Evolutionary conservation across 257 asterid species (phyloP).

Genomic region (Nicotiana knightiana): DNA sequence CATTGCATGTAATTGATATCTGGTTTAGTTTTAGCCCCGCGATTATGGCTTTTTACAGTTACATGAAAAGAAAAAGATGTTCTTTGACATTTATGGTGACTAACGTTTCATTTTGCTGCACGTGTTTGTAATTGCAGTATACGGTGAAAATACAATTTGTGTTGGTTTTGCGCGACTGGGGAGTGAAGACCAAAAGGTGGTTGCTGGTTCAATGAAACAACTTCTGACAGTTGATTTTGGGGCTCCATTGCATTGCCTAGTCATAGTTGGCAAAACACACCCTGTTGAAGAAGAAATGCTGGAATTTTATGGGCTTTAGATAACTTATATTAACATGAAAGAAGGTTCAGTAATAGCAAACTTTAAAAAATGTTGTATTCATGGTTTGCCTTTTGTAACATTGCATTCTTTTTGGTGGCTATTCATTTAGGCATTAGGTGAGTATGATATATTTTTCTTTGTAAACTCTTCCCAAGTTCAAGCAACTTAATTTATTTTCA

Average conservation of each 20-base stretch:
- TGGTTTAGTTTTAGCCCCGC: not conserved
- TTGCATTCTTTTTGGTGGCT: constrained; percentile 3
- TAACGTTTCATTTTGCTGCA: not conserved
- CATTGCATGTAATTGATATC: not conserved
- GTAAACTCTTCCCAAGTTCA: not conserved
- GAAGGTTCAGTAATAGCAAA: not conserved
- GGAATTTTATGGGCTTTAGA: constrained; percentile 42
- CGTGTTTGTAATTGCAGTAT: constrained; percentile 39
- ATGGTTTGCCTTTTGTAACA: not conserved
- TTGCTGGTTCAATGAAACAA: constrained; percentile 72
- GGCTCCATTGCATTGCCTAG: constrained; percentile 80
- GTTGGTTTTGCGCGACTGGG: constrained; percentile 93
- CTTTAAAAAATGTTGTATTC: not conserved
- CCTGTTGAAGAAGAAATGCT: constrained; percentile 91
- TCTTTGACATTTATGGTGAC: not conserved
- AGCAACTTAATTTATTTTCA: not conserved
- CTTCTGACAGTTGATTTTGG: constrained; percentile 63
- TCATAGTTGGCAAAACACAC: constrained; percentile 78
- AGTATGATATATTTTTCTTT: not conserved
- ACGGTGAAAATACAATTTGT: constrained; percentile 56
- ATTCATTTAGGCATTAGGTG: not conserved
- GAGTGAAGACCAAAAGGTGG: constrained; percentile 74
- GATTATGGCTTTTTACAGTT: too few species aligned
- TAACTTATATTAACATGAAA: not conserved
- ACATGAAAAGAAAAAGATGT: not conserved